phyloP scores from a whole-genome alignment of 305 asterid species.

The Fraxinus greggii region DNA sequence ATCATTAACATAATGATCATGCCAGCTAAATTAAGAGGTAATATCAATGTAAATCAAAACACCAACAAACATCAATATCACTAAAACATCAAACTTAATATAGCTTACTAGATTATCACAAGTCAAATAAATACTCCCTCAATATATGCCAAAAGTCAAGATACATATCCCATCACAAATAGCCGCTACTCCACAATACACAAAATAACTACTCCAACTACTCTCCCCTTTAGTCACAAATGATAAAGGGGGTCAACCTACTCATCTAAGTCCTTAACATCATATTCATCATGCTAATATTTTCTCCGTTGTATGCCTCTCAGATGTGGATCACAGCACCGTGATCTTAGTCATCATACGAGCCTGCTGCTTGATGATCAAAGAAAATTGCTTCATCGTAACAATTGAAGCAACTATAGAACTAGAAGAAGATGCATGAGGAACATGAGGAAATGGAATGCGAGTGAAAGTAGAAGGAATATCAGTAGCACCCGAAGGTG shows the following conservation, averaged over 20 bases:
- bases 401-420: not conserved
- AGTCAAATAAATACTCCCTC: not conserved
- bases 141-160: not conserved
- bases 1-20: not conserved
- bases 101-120: not conserved
- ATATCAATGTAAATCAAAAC: not conserved
- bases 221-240: not conserved
- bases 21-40: not conserved
- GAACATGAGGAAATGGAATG: not conserved
- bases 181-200: not conserved
- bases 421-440: not conserved
- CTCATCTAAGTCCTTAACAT: not conserved
- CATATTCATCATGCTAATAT: not conserved
- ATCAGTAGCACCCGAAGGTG: no score
- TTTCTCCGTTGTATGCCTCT: not conserved
- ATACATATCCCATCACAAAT: not conserved
- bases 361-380: not conserved
- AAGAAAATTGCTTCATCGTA: no score
- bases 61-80: not conserved
- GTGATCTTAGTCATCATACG: not conserved
- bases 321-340: not conserved
- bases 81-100: not conserved
- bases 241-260: not conserved
- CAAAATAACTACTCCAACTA: not conserved
- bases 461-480: no score